Percentiles rank a stretch among this genome's conserved stretches.
Conservation (phyloP, 129 eudicot species). For the Pulicaria dysenterica region DNA sequence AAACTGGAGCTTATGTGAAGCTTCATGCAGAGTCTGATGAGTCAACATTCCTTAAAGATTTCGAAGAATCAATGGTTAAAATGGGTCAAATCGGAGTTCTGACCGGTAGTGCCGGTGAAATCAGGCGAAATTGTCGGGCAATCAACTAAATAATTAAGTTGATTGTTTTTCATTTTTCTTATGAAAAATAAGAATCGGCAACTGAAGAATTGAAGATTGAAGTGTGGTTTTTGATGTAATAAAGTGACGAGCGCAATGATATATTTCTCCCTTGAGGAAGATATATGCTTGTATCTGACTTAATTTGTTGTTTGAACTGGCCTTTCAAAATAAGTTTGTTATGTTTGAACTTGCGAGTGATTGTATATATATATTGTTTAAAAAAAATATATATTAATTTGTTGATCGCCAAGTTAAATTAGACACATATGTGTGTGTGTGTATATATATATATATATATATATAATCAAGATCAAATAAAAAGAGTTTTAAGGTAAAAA, state of each 20-base stretch:
- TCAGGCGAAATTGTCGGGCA: slow-evolving; percentile 43
- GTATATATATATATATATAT: too few species aligned
- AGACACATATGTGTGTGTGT: too few species aligned
- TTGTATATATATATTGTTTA: too few species aligned
- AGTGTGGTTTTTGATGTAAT: too few species aligned
- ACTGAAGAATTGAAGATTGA: background rate
- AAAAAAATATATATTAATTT: too few species aligned
- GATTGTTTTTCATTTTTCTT: background rate
- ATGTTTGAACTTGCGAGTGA: background rate
- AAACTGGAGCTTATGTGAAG: slow-evolving; percentile 45
- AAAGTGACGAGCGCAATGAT: too few species aligned
- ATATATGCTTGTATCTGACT: background rate
- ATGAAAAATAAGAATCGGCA: background rate
- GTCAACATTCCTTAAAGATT: slow-evolving; percentile 47
- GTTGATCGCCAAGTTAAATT: too few species aligned
- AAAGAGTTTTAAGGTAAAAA: too few species aligned
- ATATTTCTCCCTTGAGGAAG: background rate
- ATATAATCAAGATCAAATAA: too few species aligned
- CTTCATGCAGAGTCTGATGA: slow-evolving; percentile 30
- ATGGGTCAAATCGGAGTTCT: slow-evolving; percentile 63
- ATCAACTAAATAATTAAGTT: slow-evolving; percentile 20
- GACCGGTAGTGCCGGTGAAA: slow-evolving; percentile 50
- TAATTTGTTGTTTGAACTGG: too few species aligned
- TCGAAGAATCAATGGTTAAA: slow-evolving; percentile 54
- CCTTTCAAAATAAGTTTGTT: too few species aligned